Conservation (phyloP, 2,329 filamentous ascomycete species). For the Pseudocercospora vitis region DNA sequence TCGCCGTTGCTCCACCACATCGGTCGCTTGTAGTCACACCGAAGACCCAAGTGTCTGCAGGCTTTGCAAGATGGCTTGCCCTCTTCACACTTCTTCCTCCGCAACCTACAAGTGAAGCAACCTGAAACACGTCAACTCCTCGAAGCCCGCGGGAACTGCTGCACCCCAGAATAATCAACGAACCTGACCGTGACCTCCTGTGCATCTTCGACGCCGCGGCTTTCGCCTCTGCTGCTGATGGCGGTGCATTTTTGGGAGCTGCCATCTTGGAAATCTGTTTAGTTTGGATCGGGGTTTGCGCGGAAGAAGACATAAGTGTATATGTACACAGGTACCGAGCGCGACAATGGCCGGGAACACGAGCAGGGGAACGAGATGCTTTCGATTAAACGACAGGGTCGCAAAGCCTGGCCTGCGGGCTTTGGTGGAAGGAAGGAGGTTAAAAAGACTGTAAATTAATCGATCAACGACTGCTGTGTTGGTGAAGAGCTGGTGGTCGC, state of each 20-base stretch:
- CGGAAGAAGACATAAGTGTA: conserved; percentile 49
- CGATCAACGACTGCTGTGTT: conserved; percentile 42
- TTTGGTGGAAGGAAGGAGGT: conserved; percentile 40
- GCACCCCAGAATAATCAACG: conserved; percentile 46
- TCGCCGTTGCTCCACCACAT: conserved; percentile 98
- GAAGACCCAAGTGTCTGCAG: conserved; percentile 71
- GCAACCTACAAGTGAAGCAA: conserved; percentile 67
- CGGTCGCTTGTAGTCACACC: conserved; percentile 94
- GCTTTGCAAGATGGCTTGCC: conserved; percentile 63
- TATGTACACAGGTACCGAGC: conserved; percentile 42
- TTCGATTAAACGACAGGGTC: conserved; percentile 45
- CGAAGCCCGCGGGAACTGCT: conserved; percentile 30
- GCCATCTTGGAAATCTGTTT: conserved; percentile 48
- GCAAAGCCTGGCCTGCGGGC: conserved; percentile 52
- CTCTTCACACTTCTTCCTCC: conserved; percentile 70
- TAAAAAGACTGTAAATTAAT: conserved; percentile 50
- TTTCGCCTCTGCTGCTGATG: conserved; percentile 50
- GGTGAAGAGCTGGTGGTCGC: conserved; percentile 36
- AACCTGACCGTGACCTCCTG: conserved; percentile 90
- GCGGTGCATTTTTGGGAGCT: conserved; percentile 49
- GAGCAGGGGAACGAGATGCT: conserved; percentile 36
- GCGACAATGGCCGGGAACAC: conserved; percentile 34
- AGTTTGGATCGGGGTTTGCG: conserved; percentile 43
- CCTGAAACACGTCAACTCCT: conserved; percentile 50
- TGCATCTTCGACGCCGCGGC: conserved; percentile 79